Evolutionary conservation across 2,329 filamentous ascomycete species (phyloP), one percentile per base, ranked within the genome.

Genomic region (Colletotrichum lentis): DNA sequence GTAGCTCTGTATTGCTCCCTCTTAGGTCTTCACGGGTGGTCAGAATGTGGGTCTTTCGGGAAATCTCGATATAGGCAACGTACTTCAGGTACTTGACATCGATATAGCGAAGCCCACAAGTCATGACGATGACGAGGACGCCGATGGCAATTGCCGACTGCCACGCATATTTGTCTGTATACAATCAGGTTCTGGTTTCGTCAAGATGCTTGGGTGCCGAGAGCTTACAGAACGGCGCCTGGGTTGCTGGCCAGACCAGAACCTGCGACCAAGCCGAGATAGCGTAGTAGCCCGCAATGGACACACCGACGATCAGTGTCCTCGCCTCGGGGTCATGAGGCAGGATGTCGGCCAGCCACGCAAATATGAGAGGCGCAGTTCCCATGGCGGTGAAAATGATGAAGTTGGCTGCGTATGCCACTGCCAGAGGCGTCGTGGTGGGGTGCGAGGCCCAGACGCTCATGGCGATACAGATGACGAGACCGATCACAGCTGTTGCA

Each of bases 371-470:
- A 0, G 84, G 83, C 2, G 83, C 84, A 0, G 83, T 86, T 1
- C 83, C 84, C 3, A 85, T 74, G 18, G 76, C 77, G 11, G 83
- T 75, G 70, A 80, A 84, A 0, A 80, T 79, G 71, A 86, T 82
- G 70, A 86, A 85, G 69, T 85, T 85, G 57, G 80, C 80, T 3
- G 83, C 82, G 69, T 86, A 86, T 0, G 83, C 84, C 2, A 80
- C 80, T 0, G 79, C 78, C 0, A 86, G 60, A 0, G 82, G 76
- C 1, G 82, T 80, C 0, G 76, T 73, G 2, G 72, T 70, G 0
- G 83, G 83, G 35, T 83, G 77, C 1, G 78, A 73, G 0, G 84
- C 85, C 84, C 84, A 86, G n/a, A 84, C 74, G 24, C 79, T 83
- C 82, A 86, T 84, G n/a, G 81, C 82, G 37, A 85, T 83, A 62